phyloP scores from a whole-genome alignment of 306 rosid genomes.

The Fragaria ananassa region DNA sequence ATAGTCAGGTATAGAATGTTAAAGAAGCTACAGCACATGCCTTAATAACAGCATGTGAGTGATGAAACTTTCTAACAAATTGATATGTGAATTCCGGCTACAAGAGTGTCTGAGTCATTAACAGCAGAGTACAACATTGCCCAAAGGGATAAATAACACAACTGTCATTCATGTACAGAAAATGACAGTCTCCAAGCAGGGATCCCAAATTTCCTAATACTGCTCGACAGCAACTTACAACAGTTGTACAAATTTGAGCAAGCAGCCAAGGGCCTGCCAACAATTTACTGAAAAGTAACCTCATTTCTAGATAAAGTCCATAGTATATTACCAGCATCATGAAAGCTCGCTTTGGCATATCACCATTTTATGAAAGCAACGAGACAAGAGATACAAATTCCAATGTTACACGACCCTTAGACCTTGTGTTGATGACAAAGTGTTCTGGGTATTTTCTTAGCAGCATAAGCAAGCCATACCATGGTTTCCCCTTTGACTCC shows the following conservation, averaged over 20 bases:
- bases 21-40: too few relatives aligned
- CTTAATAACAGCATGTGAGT: too few relatives aligned
- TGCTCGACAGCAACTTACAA: neutral
- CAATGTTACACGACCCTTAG: slow-evolving; percentile 74
- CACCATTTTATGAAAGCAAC: slow-evolving; percentile 56
- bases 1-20: too few relatives aligned
- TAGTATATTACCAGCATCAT: slow-evolving; percentile 5
- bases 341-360: neutral
- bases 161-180: slow-evolving; percentile 18
- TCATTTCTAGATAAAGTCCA: slow-evolving; percentile 11
- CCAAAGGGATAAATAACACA: neutral
- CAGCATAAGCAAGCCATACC: slow-evolving; percentile 93
- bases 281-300: neutral
- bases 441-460: slow-evolving; percentile 97
- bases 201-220: neutral
- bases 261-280: neutral
- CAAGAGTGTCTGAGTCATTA: neutral
- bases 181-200: neutral
- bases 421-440: slow-evolving; percentile 94
- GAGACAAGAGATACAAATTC: slow-evolving; percentile 97
- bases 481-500: slow-evolving; percentile 93
- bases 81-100: neutral
- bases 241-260: slow-evolving; percentile 1
- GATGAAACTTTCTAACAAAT: neutral
- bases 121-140: neutral